Conservation (phyloP, 192 early-diverging fungal genomes). For the Cetraspora pellucida region DNA sequence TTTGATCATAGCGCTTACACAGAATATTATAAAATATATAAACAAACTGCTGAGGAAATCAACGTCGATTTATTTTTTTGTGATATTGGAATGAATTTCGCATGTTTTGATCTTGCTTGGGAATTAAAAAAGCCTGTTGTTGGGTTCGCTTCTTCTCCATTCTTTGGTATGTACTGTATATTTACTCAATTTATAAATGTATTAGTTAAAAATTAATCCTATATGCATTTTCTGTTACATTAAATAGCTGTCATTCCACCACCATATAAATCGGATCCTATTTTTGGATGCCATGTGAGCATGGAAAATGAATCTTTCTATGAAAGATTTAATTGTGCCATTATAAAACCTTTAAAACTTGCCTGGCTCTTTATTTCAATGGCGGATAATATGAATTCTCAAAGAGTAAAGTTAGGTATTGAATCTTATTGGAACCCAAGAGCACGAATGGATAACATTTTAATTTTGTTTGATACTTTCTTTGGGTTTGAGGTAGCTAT, state of each 20-base stretch:
- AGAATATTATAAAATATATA: conserved; percentile 8
- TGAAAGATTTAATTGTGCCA: conserved; percentile 6
- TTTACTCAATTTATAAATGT: no score
- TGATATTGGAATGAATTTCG: neutral
- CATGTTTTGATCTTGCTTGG: conserved; percentile 17
- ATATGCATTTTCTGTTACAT: no score
- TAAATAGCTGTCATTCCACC: neutral
- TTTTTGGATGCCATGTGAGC: conserved; percentile 1
- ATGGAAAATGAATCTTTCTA: no score
- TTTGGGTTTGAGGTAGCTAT: conserved; percentile 27
- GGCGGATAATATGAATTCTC: neutral
- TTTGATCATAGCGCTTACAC: neutral
- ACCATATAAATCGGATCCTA: conserved; percentile 19
- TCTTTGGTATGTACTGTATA: neutral
- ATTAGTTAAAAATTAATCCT: no score
- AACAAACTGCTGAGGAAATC: neutral
- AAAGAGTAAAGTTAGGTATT: neutral
- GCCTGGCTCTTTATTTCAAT: neutral
- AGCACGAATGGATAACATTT: neutral
- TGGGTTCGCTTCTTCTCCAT: neutral
- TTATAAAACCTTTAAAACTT: neutral
- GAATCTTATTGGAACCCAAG: neutral
- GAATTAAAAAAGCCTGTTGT: conserved; percentile 25
- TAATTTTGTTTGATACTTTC: conserved; percentile 22
- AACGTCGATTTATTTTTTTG: conserved; percentile 21